A percentile compares a stretch with the other conserved stretches of the same genome.
These are phyloP conservation scores for Plasmodium ovale DNA, from an alignment of 169 alveolate genomes.

Conservation along the genomic window DNA sequence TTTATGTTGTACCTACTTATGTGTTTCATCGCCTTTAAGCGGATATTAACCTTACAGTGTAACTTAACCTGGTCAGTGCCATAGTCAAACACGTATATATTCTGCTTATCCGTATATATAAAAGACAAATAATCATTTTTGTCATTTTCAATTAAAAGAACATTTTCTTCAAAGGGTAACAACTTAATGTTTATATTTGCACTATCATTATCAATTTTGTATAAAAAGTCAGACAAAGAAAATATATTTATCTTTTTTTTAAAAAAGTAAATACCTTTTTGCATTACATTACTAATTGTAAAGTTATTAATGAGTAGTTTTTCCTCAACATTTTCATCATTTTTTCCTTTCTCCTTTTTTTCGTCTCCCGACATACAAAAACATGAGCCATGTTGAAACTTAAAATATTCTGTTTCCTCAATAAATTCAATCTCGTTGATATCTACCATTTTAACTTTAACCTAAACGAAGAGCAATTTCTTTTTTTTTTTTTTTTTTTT, in stretches of 20 bases:
- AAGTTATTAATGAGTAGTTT: constrained; percentile 6
- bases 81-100: constrained; percentile 57
- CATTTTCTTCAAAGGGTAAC: constrained; percentile 46
- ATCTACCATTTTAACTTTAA: constrained; percentile 37
- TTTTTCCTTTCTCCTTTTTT: constrained; percentile 26
- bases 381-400: constrained; percentile 69
- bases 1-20: constrained; percentile 56
- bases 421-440: constrained; percentile 72
- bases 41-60: not conserved
- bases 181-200: constrained; percentile 51
- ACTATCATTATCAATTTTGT: constrained; percentile 63
- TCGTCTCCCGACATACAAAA: constrained; percentile 63
- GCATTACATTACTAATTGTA: constrained; percentile 50
- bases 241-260: constrained; percentile 42
- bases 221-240: constrained; percentile 65
- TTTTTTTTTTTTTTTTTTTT: not conserved
- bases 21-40: constrained; percentile 11
- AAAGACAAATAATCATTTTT: constrained; percentile 39
- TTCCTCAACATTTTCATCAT: not conserved
- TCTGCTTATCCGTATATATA: constrained; percentile 44
- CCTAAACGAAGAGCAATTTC: too few species aligned
- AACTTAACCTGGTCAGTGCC: constrained; percentile 42
- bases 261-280: constrained; percentile 52
- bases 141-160: constrained; percentile 50
- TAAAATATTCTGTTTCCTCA: constrained; percentile 73